Evolutionary conservation across 1,284 basidiomycete species (phyloP).

Genomic region (Pascua guehoae): DNA sequence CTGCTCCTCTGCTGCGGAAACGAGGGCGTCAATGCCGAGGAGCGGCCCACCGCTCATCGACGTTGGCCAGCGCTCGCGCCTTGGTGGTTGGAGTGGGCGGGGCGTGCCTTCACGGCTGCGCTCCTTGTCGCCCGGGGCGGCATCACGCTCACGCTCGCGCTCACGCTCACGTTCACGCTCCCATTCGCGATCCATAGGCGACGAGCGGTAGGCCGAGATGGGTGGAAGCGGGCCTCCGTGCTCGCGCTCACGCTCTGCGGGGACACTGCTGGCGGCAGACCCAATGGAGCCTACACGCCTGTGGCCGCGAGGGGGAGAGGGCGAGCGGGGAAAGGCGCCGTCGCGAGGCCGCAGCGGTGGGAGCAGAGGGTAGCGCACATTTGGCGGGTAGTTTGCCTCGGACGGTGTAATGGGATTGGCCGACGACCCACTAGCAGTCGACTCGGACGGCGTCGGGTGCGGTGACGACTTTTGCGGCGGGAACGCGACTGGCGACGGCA

Average conservation of each 20-base stretch:
- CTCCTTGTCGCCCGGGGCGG: background rate
- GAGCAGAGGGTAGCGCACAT: conserved; percentile 19
- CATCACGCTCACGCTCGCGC: conserved; percentile 3
- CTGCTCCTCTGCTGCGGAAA: conserved; percentile 38
- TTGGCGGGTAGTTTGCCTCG: conserved; percentile 6
- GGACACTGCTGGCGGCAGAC: background rate
- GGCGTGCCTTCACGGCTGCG: conserved; percentile 2
- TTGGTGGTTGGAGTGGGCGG: conserved; percentile 10
- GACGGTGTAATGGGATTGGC: conserved; percentile 6
- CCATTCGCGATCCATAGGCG: background rate
- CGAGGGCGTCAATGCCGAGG: conserved; percentile 41
- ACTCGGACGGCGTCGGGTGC: background rate
- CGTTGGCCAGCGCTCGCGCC: conserved; percentile 11
- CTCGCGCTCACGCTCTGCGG: background rate
- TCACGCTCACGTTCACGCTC: conserved; percentile 4
- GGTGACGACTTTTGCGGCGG: background rate
- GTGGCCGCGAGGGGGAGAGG: conserved; percentile 4
- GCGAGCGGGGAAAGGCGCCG: conserved; percentile 5
- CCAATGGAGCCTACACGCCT: conserved; percentile 2
- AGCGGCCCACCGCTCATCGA: conserved; percentile 10
- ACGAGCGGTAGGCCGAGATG: background rate
- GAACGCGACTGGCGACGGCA: background rate
- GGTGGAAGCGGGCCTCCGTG: background rate
- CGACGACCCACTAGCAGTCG: conserved; percentile 7
- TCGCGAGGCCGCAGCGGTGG: conserved; percentile 26